A percentile compares a stretch with the other conserved stretches of the same genome.
These are phyloP conservation scores for Colletotrichum sp. DNA, from an alignment of 2,329 filamentous ascomycete genomes.

Conservation along the genomic window DNA sequence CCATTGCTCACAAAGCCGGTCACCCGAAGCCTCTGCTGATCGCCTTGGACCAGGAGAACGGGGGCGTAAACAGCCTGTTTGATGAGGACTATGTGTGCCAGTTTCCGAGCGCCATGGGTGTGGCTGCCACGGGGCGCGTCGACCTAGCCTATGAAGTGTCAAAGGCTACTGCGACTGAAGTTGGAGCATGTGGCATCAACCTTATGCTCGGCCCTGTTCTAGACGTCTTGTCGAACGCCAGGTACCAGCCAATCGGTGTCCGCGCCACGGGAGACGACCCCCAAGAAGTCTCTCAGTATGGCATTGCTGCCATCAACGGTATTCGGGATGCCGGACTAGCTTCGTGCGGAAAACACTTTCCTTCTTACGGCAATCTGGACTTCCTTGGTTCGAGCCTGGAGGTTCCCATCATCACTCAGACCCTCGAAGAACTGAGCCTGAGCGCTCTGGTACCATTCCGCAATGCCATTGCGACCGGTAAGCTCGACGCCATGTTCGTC, in stretches of 20 bases:
- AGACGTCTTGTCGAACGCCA: constrained; percentile 91
- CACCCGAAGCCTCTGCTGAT: constrained; percentile 90
- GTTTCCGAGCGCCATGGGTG: constrained; percentile 95
- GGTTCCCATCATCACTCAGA: constrained; percentile 95
- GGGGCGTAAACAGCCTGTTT: constrained; percentile 94
- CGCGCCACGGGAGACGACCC: constrained; percentile 91
- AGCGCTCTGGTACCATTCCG: constrained; percentile 91
- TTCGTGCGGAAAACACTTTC: constrained; percentile 95
- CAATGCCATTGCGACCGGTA: constrained; percentile 83
- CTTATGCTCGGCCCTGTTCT: constrained; percentile 93
- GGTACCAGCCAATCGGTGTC: constrained; percentile 89
- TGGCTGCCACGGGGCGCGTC: constrained; percentile 88
- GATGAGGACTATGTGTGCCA: constrained; percentile 96
- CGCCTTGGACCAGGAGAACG: constrained; percentile 96
- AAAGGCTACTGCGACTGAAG: constrained; percentile 90
- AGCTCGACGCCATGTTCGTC: constrained; percentile 91
- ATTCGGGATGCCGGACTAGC: constrained; percentile 90
- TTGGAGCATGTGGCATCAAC: constrained; percentile 93
- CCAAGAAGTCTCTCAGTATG: constrained; percentile 92
- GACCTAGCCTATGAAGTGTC: constrained; percentile 89
- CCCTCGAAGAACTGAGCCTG: constrained; percentile 88
- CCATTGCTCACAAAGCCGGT: constrained; percentile 87
- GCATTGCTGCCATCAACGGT: constrained; percentile 87
- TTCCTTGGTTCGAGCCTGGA: constrained; percentile 90
- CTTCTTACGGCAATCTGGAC: constrained; percentile 93